Evolutionary conservation across 2,329 filamentous ascomycete genomes (phyloP).

Genomic region (Phialophora tarda): DNA sequence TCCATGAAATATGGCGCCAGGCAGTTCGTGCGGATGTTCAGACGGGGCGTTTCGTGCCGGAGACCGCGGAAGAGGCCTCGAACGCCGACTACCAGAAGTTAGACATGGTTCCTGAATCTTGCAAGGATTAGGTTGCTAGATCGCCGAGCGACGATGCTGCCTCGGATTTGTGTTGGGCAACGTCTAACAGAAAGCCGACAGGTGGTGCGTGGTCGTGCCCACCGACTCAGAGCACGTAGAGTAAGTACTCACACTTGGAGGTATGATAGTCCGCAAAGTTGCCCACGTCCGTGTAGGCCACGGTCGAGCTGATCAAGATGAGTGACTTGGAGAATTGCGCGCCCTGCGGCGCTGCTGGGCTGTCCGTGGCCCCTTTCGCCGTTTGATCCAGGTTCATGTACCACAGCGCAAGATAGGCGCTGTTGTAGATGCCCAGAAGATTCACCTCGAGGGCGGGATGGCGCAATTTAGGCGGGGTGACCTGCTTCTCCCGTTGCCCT

Average conservation of each 20-base stretch:
- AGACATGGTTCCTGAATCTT: not conserved
- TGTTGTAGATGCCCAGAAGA: conserved; percentile 41
- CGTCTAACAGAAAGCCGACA: not conserved
- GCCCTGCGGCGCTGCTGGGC: not conserved
- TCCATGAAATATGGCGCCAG: conserved; percentile 21
- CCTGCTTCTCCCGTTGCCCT: not conserved
- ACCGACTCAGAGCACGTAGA: not conserved
- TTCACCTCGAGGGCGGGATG: conserved; percentile 40
- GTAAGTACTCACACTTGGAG: conserved; percentile 29
- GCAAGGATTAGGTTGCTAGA: not conserved
- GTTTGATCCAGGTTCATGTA: conserved; percentile 35
- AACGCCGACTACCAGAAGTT: conserved; percentile 24
- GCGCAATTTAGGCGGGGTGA: conserved; percentile 28
- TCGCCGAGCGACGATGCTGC: not conserved
- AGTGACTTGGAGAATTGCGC: conserved; percentile 25
- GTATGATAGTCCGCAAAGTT: conserved; percentile 28
- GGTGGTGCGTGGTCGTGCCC: not conserved
- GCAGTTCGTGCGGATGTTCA: conserved; percentile 20
- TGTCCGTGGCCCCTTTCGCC: not conserved
- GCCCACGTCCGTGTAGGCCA: conserved; percentile 31
- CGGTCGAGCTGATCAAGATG: conserved; percentile 33
- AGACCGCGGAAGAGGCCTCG: conserved; percentile 34
- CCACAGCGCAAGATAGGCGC: conserved; percentile 42
- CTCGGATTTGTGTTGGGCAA: not conserved
- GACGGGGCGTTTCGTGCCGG: conserved; percentile 18